A percentile compares a stretch with the other conserved stretches of the same genome.
Evolutionary conservation across 176 grass and related monocot species (phyloP).

Genomic region (Stipa capillata): DNA sequence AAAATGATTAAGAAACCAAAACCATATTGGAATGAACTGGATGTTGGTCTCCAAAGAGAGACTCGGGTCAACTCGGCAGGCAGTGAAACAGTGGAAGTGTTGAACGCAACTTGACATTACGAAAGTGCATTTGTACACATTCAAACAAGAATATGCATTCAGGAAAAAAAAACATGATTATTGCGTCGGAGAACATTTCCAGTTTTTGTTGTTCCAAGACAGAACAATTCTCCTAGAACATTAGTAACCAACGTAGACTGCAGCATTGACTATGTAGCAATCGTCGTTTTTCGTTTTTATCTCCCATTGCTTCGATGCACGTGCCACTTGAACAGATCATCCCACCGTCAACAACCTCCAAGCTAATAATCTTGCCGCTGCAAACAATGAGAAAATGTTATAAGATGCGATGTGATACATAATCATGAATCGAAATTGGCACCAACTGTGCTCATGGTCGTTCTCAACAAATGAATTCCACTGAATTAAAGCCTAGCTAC

Average conservation of each 20-base stretch:
- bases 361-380: conserved; percentile 73
- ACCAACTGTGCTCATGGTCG: too few relatives aligned
- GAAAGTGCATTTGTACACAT: too few relatives aligned
- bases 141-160: neutral
- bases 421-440: neutral
- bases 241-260: conserved; percentile 71
- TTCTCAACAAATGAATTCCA: neutral
- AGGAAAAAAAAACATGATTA: neutral
- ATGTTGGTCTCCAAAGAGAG: too few relatives aligned
- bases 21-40: too few relatives aligned
- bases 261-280: conserved; percentile 89
- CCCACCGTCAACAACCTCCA: conserved; percentile 77
- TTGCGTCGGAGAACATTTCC: neutral
- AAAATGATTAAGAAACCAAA: neutral
- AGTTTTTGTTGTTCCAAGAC: neutral
- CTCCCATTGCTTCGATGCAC: conserved; percentile 92
- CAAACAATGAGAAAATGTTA: neutral
- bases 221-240: neutral
- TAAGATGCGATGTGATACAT: neutral
- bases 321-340: conserved; percentile 89
- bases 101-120: too few relatives aligned
- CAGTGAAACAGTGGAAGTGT: too few relatives aligned
- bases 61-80: too few relatives aligned
- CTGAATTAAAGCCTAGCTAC: neutral
- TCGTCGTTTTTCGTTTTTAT: conserved; percentile 95